A percentile compares a stretch with the other conserved stretches of the same genome.
These are phyloP conservation scores for Hydrangea macrophylla DNA, from an alignment of 148 eudicot genomes.

Conservation along the genomic window DNA sequence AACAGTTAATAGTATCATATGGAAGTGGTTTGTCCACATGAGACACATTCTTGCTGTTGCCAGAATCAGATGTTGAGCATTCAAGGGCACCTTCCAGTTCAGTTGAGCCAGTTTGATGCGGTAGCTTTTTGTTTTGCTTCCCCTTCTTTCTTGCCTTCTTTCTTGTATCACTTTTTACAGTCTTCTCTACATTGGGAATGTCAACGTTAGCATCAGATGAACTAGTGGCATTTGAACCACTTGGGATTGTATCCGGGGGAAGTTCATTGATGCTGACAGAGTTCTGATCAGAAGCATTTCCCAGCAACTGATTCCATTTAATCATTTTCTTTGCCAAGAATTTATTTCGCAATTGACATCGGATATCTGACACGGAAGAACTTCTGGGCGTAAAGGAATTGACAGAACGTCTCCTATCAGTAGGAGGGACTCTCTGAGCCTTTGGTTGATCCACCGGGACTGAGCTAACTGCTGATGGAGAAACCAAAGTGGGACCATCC, in stretches of 20 bases:
- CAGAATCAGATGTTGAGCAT: constrained; percentile 14
- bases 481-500: constrained; percentile 17
- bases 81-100: constrained; percentile 1
- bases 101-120: constrained; percentile 5
- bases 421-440: background rate
- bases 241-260: background rate
- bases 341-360: constrained; percentile 11
- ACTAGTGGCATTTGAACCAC: constrained; percentile 4
- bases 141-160: constrained; percentile 20
- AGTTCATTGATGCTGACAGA: constrained; percentile 12
- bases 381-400: constrained; percentile 16
- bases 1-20: background rate
- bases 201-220: background rate
- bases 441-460: constrained; percentile 12
- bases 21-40: constrained; percentile 9
- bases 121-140: constrained; percentile 14
- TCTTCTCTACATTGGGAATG: constrained; percentile 7
- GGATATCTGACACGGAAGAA: constrained; percentile 12
- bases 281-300: constrained; percentile 7
- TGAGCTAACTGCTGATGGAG: constrained; percentile 8
- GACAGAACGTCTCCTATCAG: constrained; percentile 15
- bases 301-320: constrained; percentile 11
- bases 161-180: constrained; percentile 11
- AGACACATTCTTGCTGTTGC: constrained; percentile 11
- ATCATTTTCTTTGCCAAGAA: constrained; percentile 14